These are phyloP conservation scores for Colletotrichum magnum DNA, from an alignment of 2,329 filamentous ascomycete genomes.

Conservation along the genomic window DNA sequence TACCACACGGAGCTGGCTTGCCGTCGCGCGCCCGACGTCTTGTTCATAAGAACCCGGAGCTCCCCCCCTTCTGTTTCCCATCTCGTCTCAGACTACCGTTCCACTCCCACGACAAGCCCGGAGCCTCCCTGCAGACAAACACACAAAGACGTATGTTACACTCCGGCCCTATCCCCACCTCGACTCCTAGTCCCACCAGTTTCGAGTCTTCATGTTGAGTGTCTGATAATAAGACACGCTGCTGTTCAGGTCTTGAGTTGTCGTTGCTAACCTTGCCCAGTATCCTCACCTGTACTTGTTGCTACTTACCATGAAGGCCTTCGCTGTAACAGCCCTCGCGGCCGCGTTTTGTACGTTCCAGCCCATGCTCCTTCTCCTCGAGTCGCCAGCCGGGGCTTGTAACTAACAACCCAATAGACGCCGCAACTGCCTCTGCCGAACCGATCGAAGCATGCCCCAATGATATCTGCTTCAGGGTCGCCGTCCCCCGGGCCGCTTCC, in stretches of 20 bases:
- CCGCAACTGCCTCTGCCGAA: slow-evolving; percentile 48
- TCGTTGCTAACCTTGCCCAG: background rate
- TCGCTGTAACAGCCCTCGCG: slow-evolving; percentile 27
- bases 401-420: slow-evolving; percentile 36
- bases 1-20: slow-evolving; percentile 23
- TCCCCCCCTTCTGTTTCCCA: background rate
- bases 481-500: slow-evolving; percentile 65
- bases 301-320: slow-evolving; percentile 34
- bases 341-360: slow-evolving; percentile 30
- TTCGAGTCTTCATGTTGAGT: background rate
- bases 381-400: too few relatives aligned
- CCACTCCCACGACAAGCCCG: slow-evolving; percentile 11
- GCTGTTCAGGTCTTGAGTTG: too few relatives aligned
- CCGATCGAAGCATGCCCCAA: slow-evolving; percentile 58
- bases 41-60: slow-evolving; percentile 37
- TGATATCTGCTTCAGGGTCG: slow-evolving; percentile 68
- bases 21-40: slow-evolving; percentile 13
- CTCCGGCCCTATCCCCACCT: background rate
- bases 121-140: slow-evolving; percentile 23
- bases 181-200: background rate
- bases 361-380: background rate
- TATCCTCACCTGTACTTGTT: background rate
- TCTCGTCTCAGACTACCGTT: background rate
- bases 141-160: slow-evolving; percentile 25
- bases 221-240: background rate